Evolutionary conservation across 2,329 filamentous ascomycete species (phyloP), one percentile per base, ranked within the genome.

Genomic region (Aspergillus proliferans): DNA sequence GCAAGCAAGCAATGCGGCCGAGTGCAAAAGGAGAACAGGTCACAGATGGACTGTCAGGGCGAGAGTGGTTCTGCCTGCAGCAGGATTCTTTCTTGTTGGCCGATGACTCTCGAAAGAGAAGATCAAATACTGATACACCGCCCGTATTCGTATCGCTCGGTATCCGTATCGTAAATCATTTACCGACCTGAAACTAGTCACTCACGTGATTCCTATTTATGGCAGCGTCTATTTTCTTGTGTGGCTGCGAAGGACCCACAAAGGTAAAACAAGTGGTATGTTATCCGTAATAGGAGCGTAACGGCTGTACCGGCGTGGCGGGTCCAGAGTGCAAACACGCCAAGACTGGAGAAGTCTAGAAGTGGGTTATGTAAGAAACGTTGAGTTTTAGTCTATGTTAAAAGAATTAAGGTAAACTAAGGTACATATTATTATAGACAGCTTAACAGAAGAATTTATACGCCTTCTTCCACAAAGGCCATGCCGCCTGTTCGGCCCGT

Each of bases 381-480:
- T 12, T 12, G 26, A 4, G 26, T 30, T 28, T 30, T 12, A 30
- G 26, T 30, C 26, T 26, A 9, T 26, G 26, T 30, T 30, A 30
- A 12, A 30, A 10, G 5, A 12, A 36, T 9, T 38, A n/a, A 10
- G 19, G 22, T 18, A 43, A 14, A 45, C 28, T 22, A 22, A 12
- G 38, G 42, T 19, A 22, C 22, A 22, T 22, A 36, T 36, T 18
- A 18, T n/a, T 6, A 18, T 36, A n/a, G 34, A 36, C 34, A 36
- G 34, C 34, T 58, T 67, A 92, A 60, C 87, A 92, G 55, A 91
- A 71, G 52, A 83, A 78, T 64, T 86, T 87, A 65, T 90, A 93
- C 10, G 80, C 56, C 61, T 76, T 84, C 74, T 92, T 93, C 87
- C 87, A 92, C 50, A 58, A 70, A 0, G 88, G 87, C 88, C 87